Percentiles rank a stretch among this genome's conserved stretches.
Evolutionary conservation across 352 stramenopile species (phyloP).

Genomic region (Pythium aphanidermatum): DNA sequence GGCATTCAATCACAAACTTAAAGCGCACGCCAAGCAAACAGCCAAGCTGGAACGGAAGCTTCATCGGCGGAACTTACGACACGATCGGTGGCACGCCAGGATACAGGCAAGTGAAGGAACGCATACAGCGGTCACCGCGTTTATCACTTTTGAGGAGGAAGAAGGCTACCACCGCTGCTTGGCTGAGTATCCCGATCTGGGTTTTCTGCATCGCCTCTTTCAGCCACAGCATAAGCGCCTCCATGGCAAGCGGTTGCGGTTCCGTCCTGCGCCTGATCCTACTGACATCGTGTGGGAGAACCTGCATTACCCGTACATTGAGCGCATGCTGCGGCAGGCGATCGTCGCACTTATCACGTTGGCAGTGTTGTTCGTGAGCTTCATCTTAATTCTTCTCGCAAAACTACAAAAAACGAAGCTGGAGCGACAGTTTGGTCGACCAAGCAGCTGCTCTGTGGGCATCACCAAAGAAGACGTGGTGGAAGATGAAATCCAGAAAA

Average conservation of each 20-base stretch:
- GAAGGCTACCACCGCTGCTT: slow-evolving; percentile 75
- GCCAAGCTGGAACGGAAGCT: slow-evolving; percentile 41
- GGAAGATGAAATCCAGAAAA: slow-evolving; percentile 60
- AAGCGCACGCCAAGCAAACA: slow-evolving; percentile 36
- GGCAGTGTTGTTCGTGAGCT: slow-evolving; percentile 62
- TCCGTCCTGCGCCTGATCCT: slow-evolving; percentile 64
- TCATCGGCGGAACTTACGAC: slow-evolving; percentile 31
- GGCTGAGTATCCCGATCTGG: slow-evolving; percentile 67
- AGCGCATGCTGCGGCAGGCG: slow-evolving; percentile 59
- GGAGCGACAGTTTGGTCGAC: slow-evolving; percentile 57
- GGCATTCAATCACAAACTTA: slow-evolving; percentile 37
- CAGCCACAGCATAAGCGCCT: slow-evolving; percentile 59
- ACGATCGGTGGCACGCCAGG: slow-evolving; percentile 36
- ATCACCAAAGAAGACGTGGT: slow-evolving; percentile 61
- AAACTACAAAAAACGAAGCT: slow-evolving; percentile 72
- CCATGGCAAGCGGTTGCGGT: slow-evolving; percentile 63
- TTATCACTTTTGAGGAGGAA: slow-evolving; percentile 82
- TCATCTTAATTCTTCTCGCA: slow-evolving; percentile 66
- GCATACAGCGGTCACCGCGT: slow-evolving; percentile 66
- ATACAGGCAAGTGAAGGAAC: slow-evolving; percentile 19
- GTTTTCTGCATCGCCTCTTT: slow-evolving; percentile 66
- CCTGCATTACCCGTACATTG: slow-evolving; percentile 55
- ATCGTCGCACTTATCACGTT: slow-evolving; percentile 65
- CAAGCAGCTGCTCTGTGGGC: slow-evolving; percentile 47
- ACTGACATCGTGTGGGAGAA: slow-evolving; percentile 86